A percentile compares a stretch with the other conserved stretches of the same genome.
These are phyloP conservation scores for Skeletonema marinoi DNA, from an alignment of 108 stramenopile genomes.

Conservation along the genomic window DNA sequence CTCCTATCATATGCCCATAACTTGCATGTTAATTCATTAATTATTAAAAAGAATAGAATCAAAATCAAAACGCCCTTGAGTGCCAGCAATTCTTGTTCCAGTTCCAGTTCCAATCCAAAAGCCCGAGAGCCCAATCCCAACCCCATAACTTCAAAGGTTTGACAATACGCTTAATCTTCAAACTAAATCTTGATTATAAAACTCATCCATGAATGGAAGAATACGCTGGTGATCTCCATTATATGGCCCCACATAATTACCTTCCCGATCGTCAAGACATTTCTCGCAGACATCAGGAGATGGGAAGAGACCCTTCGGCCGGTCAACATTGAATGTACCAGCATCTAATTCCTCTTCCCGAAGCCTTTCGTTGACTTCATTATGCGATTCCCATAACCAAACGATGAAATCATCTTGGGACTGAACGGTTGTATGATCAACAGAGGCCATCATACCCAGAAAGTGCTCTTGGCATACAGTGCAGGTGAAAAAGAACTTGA, in stretches of 20 bases:
- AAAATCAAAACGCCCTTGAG: no score
- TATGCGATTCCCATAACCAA: not conserved
- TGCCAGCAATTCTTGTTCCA: no score
- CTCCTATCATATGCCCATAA: no score
- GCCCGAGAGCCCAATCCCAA: no score
- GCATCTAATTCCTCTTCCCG: not conserved
- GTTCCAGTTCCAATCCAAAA: no score
- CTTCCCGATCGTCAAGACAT: not conserved
- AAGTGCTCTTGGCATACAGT: not conserved
- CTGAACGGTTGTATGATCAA: not conserved
- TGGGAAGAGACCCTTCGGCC: not conserved
- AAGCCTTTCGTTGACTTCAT: not conserved
- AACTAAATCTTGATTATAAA: not conserved
- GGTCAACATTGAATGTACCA: not conserved
- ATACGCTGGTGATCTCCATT: not conserved
- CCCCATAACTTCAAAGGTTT: no score
- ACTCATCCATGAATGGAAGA: not conserved
- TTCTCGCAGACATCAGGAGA: not conserved
- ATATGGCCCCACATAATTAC: not conserved
- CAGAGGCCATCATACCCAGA: not conserved
- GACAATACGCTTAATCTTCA: no score
- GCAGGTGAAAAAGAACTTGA: constrained; percentile 4
- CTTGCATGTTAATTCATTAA: no score
- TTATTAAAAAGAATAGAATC: no score
- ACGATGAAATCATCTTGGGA: not conserved